Evolutionary conservation across 768 basidiomycete species (phyloP).

Genomic region (Mrakia blollopis): DNA sequence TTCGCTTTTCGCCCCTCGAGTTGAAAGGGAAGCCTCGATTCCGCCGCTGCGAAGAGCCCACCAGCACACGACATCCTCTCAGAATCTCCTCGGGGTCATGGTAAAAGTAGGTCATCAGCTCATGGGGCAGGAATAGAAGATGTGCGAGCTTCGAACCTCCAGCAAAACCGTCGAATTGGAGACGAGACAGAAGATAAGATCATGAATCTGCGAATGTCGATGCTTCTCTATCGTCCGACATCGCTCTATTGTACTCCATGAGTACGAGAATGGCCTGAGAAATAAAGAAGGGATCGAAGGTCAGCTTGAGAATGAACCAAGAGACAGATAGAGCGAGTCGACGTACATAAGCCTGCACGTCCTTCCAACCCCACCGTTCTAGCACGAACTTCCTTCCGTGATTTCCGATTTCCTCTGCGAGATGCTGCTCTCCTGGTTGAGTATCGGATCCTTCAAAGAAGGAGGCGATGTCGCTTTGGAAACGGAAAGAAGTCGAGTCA

Average conservation of each 20-base stretch:
- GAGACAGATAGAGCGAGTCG: not conserved
- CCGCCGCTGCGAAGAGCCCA: too few relatives aligned
- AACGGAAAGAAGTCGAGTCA: not conserved
- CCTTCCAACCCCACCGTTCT: constrained; percentile 29
- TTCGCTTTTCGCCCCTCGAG: too few relatives aligned
- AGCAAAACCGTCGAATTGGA: too few relatives aligned
- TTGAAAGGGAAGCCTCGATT: too few relatives aligned
- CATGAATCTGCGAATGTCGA: constrained; percentile 12
- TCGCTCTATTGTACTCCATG: constrained; percentile 16
- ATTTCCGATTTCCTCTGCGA: constrained; percentile 27
- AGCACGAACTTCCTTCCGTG: constrained; percentile 20
- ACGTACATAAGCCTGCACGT: constrained; percentile 29
- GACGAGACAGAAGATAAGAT: not conserved
- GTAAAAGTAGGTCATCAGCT: too few relatives aligned
- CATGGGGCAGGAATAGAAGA: too few relatives aligned
- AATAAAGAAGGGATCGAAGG: too few relatives aligned
- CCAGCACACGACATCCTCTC: too few relatives aligned
- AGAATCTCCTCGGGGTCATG: too few relatives aligned
- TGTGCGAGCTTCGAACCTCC: too few relatives aligned
- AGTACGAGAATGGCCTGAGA: constrained; percentile 10
- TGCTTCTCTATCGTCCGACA: constrained; percentile 11
- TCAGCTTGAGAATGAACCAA: not conserved
- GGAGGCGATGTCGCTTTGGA: constrained; percentile 20
- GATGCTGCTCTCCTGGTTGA: not conserved
- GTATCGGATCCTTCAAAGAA: constrained; percentile 30